phyloP scores from a whole-genome alignment of 2,329 filamentous ascomycete species.

The Drechslerella dactyloides region DNA sequence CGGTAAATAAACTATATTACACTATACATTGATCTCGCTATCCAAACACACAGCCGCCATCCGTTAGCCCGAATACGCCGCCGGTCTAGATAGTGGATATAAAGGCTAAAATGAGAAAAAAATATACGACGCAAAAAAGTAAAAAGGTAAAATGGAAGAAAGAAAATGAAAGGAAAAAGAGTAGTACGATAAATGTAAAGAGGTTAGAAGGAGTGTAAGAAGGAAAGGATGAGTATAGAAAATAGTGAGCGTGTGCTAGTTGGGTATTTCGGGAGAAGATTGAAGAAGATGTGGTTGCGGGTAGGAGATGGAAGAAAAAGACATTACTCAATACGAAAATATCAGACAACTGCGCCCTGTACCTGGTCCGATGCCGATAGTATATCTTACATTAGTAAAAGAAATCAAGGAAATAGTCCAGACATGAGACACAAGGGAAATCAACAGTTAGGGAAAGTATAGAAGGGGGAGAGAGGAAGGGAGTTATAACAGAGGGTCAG shows the following conservation, averaged over 20 bases:
- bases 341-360: neutral
- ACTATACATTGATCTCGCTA: conserved; percentile 2
- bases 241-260: too few relatives aligned
- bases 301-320: neutral
- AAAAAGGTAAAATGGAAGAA: conserved; percentile 7
- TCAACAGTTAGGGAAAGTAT: conserved; percentile 1
- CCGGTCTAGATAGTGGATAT: neutral
- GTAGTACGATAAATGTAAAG: too few relatives aligned
- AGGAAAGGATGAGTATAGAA: too few relatives aligned
- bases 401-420: conserved; percentile 2
- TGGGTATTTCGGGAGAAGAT: neutral
- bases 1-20: conserved; percentile 1
- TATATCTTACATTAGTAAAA: conserved; percentile 13
- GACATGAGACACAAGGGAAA: conserved; percentile 18
- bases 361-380: conserved; percentile 15
- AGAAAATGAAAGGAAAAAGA: neutral
- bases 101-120: neutral
- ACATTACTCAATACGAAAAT: conserved; percentile 7
- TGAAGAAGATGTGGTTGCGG: neutral
- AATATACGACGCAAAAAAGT: conserved; percentile 4
- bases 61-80: neutral
- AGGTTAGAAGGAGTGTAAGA: too few relatives aligned
- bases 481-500: neutral
- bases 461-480: neutral
- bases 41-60: neutral